A percentile compares a stretch with the other conserved stretches of the same genome.
Evolutionary conservation across 78 protist species (phyloP).

Genomic region (Bigelowiella natans): DNA sequence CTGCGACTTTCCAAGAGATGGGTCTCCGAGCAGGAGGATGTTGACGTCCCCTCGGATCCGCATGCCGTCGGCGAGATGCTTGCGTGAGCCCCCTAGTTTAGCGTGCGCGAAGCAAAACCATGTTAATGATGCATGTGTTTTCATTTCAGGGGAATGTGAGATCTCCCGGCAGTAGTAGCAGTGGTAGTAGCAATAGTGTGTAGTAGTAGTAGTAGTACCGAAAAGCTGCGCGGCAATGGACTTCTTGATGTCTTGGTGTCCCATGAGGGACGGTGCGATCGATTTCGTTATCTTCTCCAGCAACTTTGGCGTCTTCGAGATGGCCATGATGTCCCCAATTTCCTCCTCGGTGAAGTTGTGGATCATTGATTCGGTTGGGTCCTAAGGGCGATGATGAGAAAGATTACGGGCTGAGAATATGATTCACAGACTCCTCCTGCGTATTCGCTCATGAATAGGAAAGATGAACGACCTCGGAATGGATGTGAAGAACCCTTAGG

Average conservation of each 20-base stretch:
- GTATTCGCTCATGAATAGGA: no score
- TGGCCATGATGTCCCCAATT: not conserved
- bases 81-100: conserved; percentile 16
- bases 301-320: not conserved
- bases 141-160: not conserved
- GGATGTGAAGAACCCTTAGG: conserved; percentile 55
- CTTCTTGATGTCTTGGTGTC: conserved; percentile 81
- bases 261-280: conserved; percentile 91
- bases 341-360: conserved; percentile 6
- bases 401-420: no score
- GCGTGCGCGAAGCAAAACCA: no score
- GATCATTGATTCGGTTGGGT: not conserved
- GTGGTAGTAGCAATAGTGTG: no score
- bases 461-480: not conserved
- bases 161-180: not conserved
- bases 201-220: no score
- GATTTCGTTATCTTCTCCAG: not conserved
- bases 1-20: conserved; percentile 97
- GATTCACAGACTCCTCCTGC: no score
- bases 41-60: conserved; percentile 98
- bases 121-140: not conserved
- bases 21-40: conserved; percentile 99
- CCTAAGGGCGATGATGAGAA: no score
- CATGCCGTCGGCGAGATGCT: conserved; percentile 49
- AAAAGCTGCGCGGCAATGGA: conserved; percentile 83